phyloP scores from a whole-genome alignment of 2,329 filamentous ascomycete species.

The Colletotrichum musicola region DNA sequence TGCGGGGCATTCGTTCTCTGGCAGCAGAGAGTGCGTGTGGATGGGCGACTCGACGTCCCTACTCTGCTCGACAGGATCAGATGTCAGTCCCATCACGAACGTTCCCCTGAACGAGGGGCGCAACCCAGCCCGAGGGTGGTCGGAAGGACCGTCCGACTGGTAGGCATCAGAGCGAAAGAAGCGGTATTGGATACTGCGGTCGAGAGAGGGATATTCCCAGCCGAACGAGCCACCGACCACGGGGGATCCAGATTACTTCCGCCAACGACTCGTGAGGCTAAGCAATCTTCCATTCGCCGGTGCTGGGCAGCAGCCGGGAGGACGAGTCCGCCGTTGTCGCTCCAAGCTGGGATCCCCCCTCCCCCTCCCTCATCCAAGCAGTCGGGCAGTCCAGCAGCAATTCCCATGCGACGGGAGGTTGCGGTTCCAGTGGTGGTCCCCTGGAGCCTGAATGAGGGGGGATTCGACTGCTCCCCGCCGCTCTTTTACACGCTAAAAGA shows the following conservation, averaged over 20 bases:
- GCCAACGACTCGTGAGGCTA: conserved; percentile 30
- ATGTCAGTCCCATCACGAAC: conserved; percentile 23
- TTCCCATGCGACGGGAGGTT: conserved; percentile 5
- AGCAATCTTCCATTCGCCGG: conserved; percentile 27
- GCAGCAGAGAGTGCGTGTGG: background rate
- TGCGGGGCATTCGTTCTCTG: conserved; percentile 13
- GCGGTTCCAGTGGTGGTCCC: conserved; percentile 5
- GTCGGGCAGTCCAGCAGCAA: background rate
- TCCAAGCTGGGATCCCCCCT: conserved; percentile 28
- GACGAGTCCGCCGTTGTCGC: conserved; percentile 24
- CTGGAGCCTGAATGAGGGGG: conserved; percentile 6
- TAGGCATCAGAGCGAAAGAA: conserved; percentile 21
- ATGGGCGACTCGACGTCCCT: background rate
- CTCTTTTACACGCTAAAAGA: no score
- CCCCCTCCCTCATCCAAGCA: conserved; percentile 1
- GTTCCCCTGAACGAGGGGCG: conserved; percentile 2
- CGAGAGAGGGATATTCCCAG: conserved; percentile 34
- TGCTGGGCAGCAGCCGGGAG: conserved; percentile 19
- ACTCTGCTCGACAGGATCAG: conserved; percentile 4
- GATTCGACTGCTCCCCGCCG: conserved; percentile 16
- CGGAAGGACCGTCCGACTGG: conserved; percentile 17
- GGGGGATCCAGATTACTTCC: conserved; percentile 6
- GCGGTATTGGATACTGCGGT: conserved; percentile 22
- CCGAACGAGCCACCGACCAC: conserved; percentile 4
- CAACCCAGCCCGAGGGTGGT: conserved; percentile 4